Evolutionary conservation across 2,329 filamentous ascomycete genomes (phyloP).

Genomic region (Parascedosporium putredinis): DNA sequence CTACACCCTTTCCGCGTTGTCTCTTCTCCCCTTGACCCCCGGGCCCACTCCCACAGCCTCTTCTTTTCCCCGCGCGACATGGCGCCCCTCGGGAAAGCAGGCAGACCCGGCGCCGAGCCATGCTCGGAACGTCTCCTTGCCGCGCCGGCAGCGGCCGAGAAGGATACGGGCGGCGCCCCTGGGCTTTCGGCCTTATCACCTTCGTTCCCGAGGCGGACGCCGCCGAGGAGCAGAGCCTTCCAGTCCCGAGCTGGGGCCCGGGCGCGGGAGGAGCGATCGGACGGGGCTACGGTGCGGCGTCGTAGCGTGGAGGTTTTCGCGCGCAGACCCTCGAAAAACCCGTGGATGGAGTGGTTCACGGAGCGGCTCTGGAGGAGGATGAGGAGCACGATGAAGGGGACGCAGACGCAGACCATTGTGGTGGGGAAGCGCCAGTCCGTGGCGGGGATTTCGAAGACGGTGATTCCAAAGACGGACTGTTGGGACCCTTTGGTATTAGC

Average conservation of each 20-base stretch:
- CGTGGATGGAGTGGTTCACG: constrained; percentile 17
- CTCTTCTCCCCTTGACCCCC: neutral
- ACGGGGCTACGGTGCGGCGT: neutral
- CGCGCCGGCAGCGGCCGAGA: no score
- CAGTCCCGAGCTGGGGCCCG: neutral
- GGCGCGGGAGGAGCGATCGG: neutral
- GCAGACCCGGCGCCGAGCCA: neutral
- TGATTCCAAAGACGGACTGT: constrained; percentile 46
- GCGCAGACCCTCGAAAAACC: neutral
- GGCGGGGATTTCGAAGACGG: constrained; percentile 29
- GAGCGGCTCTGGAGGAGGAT: constrained; percentile 32
- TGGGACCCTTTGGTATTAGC: neutral
- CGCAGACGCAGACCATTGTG: constrained; percentile 56
- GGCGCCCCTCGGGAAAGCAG: neutral
- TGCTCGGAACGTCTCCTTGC: neutral
- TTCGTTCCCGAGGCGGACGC: neutral
- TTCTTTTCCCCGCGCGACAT: neutral
- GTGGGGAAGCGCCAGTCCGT: constrained; percentile 34
- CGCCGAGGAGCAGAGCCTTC: neutral
- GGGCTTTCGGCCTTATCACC: neutral
- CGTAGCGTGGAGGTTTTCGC: neutral
- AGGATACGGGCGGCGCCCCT: neutral
- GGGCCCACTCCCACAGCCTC: neutral
- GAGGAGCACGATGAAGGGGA: constrained; percentile 38
- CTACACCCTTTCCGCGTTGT: neutral